Evolutionary conservation across 352 stramenopile genomes (phyloP).

Genomic region (Pythium rishiriense): DNA sequence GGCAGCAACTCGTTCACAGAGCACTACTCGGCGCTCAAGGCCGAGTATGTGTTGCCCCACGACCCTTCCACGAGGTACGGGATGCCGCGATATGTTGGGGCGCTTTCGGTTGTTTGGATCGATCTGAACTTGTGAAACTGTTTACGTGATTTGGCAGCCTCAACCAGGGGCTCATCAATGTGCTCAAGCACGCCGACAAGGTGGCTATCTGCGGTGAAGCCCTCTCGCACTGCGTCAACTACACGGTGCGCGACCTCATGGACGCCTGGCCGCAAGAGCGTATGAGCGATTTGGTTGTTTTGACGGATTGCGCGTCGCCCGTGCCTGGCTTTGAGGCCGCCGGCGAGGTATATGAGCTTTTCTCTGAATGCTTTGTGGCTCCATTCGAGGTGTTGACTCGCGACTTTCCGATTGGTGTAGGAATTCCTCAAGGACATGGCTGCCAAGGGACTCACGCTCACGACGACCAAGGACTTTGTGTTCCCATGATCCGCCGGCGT

Average conservation of each 20-base stretch:
- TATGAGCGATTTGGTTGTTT: conserved; percentile 64
- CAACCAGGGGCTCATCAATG: conserved; percentile 84
- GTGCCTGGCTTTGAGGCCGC: conserved; percentile 72
- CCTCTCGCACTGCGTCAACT: conserved; percentile 97
- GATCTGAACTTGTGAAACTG: no score
- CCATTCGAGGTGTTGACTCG: no score
- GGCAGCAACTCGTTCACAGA: conserved; percentile 95
- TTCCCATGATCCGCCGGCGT: background rate
- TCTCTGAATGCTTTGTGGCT: no score
- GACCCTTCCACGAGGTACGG: conserved; percentile 74
- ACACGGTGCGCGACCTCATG: conserved; percentile 92
- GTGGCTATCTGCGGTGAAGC: conserved; percentile 94
- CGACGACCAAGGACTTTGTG: conserved; percentile 49
- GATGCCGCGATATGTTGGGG: conserved; percentile 92
- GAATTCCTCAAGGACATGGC: conserved; percentile 68
- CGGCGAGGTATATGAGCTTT: conserved; percentile 62
- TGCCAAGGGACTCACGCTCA: conserved; percentile 58
- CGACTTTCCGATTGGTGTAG: no score
- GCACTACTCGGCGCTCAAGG: conserved; percentile 94
- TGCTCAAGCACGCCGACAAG: conserved; percentile 80
- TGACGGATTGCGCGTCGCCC: conserved; percentile 75
- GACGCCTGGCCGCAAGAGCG: conserved; percentile 77
- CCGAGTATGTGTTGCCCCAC: conserved; percentile 90
- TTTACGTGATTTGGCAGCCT: conserved; percentile 30
- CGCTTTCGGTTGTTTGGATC: no score